Evolutionary conservation across 164 flowering plant genomes (phyloP), one percentile per base, ranked within the genome.

Genomic region (Annona cherimola): DNA sequence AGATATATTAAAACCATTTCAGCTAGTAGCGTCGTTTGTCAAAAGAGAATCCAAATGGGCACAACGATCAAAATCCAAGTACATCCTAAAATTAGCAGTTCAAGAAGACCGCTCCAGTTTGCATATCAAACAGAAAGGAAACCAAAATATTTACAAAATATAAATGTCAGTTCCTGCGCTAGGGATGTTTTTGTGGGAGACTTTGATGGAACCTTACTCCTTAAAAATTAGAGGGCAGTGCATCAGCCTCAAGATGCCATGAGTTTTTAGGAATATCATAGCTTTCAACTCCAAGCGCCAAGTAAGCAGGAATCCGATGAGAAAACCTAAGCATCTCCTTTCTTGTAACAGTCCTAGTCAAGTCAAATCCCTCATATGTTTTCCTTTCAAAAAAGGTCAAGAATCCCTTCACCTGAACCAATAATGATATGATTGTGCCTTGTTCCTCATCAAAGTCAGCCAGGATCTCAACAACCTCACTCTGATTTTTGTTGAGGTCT

Each of bases 231-330:
- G 67, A 66, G 78, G 88, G 90, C 66, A 84, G 72, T 1, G 87
- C 86, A 77, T 77, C 80, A 5, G 88, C 87, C 64, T 87, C 90
- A 55, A 87, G 76, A 69, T 87, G 90, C 86, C 84, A 81, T 69
- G 85, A 78, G 64, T 72, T 68, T 69, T 81, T 80, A 3, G 87
- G 86, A 14, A 85, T 81, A 12, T 82, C 86, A 75, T 81, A 67
- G 3, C n/a, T 66, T 64, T 73, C 80, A 69, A 73, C 79, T 41
- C 86, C 86, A 2, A 84, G 83, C 4, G 83, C 84, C 35, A 4
- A 68, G 66, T 71, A 84, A 62, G 84, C 78, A 3, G 82, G 84
- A 69, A 85, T 80, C n/a, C 72, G 81, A 61, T 87, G 90, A 43
- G 88, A 85, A 46, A 87, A 87, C 61, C 83, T 75, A 26, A 81